Percentiles rank a stretch among this genome's conserved stretches.
These are phyloP conservation scores for Pseudovirgaria hyperparasitica DNA, from an alignment of 2,329 filamentous ascomycete genomes.

Conservation along the genomic window DNA sequence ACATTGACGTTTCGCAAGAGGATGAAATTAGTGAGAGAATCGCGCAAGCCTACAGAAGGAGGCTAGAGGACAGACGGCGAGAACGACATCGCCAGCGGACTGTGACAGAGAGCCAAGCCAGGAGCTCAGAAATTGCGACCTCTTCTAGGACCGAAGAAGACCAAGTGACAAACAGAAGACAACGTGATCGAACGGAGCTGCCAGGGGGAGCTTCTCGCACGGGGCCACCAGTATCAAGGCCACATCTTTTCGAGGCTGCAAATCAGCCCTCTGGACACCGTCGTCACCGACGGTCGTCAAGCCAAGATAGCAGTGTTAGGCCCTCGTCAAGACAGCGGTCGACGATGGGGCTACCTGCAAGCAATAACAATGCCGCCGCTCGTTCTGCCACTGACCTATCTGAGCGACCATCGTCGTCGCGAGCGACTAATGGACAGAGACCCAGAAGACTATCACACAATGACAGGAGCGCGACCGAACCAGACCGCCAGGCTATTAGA, in stretches of 20 bases:
- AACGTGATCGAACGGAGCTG: conserved; percentile 21
- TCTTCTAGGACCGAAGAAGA: conserved; percentile 12
- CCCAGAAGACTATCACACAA: conserved; percentile 25
- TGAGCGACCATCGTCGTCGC: conserved; percentile 18
- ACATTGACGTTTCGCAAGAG: conserved; percentile 70
- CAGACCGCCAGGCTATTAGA: conserved; percentile 14
- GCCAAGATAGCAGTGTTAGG: conserved; percentile 35
- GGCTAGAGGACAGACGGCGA: conserved; percentile 53
- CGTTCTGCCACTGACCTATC: conserved; percentile 55
- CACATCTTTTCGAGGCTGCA: conserved; percentile 32
- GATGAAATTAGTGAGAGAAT: conserved; percentile 86
- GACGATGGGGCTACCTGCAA: no score
- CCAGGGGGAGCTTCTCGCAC: conserved; percentile 12
- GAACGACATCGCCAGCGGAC: conserved; percentile 20
- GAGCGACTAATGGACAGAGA: conserved; percentile 10
- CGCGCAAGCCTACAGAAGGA: conserved; percentile 71
- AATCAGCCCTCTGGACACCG: conserved; percentile 16
- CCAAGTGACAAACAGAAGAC: conserved; percentile 16
- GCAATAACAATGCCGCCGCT: no score
- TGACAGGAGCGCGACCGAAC: conserved; percentile 32
- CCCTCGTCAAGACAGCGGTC: no score
- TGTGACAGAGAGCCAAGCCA: conserved; percentile 25
- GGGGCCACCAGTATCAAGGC: conserved; percentile 32
- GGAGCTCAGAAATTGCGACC: conserved; percentile 8
- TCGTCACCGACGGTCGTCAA: conserved; percentile 33